Base-by-base conservation (phyloP, 2,329 filamentous ascomycete species). In the Canariomyces notabilis region DNA sequence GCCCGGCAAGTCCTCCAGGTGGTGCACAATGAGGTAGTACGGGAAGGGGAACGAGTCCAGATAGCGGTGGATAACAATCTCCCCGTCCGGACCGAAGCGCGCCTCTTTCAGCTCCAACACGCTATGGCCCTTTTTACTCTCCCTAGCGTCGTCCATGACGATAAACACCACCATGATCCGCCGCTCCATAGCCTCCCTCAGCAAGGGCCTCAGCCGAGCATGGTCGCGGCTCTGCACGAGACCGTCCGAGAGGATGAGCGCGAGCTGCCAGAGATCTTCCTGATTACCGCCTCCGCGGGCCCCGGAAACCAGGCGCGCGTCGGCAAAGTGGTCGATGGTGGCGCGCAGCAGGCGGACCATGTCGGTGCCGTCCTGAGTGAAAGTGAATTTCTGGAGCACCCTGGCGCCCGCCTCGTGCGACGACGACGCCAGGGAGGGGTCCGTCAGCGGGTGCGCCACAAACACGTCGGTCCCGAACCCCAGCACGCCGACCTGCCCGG, bases 81-180 rank as follows among this genome's bases (percentile, higher is more conserved):
- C 77, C 51, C 83, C 69, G 69, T 82, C 69, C 65, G 59, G 70
- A 51, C 57, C 67, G 61, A 97, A 96, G 62, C 82, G 82, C 31
- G 89, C 91, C 66, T 89, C 85, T 64, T 89, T 89, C 59, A 97
- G 75, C 63, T 96, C 89, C 59, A 97, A 68, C 51, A 98, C 94
- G 58, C 82, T 86, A 50, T 80, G 76, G 37, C 75, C 76, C 52
- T 52, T 55, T 41, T 72, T 68, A 55, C 74, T 72, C 53, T 73
- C 70, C 19, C 66, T 66, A 23, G 68, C 71, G 57, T 80, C 76
- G 70, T 98, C 93, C 61, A 98, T 89, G 59, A 99, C 86, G 58
- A 98, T 88, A 65, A 98, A 99, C 5, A 98, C 91, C 53, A 97
- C 83, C 88, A 98, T 96, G 62, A 99, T 94, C 14, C 89, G 77